Conservation (phyloP, 768 basidiomycete genomes). For the Mycena belliarum region DNA sequence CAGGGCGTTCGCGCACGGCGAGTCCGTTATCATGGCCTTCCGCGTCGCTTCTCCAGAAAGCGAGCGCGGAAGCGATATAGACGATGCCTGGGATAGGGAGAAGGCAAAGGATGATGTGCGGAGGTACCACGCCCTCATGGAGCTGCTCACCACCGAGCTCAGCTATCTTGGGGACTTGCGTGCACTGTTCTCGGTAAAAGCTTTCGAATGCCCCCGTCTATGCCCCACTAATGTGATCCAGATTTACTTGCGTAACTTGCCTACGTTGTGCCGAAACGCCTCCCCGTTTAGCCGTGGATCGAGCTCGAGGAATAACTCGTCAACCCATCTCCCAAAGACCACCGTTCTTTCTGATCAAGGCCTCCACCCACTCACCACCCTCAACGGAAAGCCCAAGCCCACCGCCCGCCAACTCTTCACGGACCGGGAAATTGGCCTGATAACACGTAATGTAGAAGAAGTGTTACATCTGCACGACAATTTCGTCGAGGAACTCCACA, state of each 20-base stretch:
- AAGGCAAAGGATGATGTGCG: constrained; percentile 48
- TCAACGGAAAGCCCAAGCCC: constrained; percentile 28
- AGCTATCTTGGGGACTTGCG: constrained; percentile 81
- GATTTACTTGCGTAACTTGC: constrained; percentile 67
- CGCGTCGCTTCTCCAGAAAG: background rate
- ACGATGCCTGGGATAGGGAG: constrained; percentile 28
- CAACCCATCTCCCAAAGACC: constrained; percentile 34
- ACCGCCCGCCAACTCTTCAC: constrained; percentile 54
- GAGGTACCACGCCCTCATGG: constrained; percentile 76
- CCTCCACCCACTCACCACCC: constrained; percentile 21
- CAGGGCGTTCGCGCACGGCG: background rate
- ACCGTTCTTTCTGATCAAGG: constrained; percentile 26
- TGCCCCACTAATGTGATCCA: constrained; percentile 28
- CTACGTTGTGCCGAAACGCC: constrained; percentile 45
- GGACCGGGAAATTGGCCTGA: constrained; percentile 53
- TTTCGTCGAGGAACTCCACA: constrained; percentile 57
- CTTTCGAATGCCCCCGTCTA: constrained; percentile 14
- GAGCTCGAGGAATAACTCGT: constrained; percentile 48
- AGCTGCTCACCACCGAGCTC: constrained; percentile 83
- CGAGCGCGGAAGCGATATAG: constrained; percentile 8
- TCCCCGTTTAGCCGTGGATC: constrained; percentile 40
- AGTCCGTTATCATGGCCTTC: background rate
- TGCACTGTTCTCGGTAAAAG: constrained; percentile 68
- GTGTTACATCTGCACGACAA: constrained; percentile 69
- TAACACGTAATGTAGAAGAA: constrained; percentile 70